Evolutionary conservation across 73 alveolate genomes (phyloP).

Genomic region (Effrenium voratum): DNA sequence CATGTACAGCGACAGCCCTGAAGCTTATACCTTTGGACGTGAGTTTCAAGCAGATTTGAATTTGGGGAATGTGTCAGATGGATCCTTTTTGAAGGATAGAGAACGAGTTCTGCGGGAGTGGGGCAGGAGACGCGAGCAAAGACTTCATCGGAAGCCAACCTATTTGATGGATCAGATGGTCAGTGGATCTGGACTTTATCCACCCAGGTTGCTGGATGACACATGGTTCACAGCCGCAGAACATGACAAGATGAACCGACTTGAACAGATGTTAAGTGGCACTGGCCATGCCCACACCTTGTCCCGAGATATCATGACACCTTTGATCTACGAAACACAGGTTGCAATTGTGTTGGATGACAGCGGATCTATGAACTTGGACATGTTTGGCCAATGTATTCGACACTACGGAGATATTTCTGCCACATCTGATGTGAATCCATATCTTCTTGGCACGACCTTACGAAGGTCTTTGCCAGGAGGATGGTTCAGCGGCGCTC

Average conservation of each 20-base stretch:
- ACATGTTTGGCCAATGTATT: slow-evolving; percentile 46
- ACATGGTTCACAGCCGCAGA: slow-evolving; percentile 62
- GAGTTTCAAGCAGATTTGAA: too few relatives aligned
- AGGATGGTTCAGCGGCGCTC: slow-evolving; percentile 21
- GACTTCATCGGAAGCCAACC: slow-evolving; percentile 4
- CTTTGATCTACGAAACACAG: slow-evolving; percentile 47
- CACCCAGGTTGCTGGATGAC: slow-evolving; percentile 42
- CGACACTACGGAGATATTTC: background rate
- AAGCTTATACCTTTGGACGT: background rate
- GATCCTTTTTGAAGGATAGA: background rate
- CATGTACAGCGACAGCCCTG: background rate
- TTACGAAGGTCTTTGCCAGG: slow-evolving; percentile 48
- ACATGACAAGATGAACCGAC: background rate
- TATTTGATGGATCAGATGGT: slow-evolving; percentile 64
- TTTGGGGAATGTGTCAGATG: background rate
- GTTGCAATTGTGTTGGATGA: slow-evolving; percentile 54
- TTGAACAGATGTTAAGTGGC: slow-evolving; percentile 7
- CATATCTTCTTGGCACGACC: background rate
- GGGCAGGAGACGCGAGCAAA: slow-evolving; percentile 45
- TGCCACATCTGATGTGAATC: background rate
- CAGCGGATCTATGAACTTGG: slow-evolving; percentile 80
- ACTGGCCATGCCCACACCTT: slow-evolving; percentile 86
- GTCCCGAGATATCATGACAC: slow-evolving; percentile 58
- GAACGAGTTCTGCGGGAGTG: slow-evolving; percentile 28
- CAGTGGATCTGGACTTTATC: slow-evolving; percentile 63